Percentiles rank a stretch among this genome's conserved stretches.
Conservation (phyloP, 2,329 filamentous ascomycete species). For the Triangularia setosa region DNA sequence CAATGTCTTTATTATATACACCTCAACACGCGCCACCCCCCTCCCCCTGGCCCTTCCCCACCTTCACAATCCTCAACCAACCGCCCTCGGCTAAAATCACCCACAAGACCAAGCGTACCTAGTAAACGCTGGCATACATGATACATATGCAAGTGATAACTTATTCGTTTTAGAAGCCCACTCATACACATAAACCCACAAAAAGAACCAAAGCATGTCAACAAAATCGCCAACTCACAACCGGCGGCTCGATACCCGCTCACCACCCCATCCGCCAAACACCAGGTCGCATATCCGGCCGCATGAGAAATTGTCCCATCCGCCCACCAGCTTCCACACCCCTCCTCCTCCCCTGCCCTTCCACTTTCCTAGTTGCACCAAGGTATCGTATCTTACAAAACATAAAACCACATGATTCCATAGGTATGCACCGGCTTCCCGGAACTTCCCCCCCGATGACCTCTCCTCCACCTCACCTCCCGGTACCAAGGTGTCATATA, state of each 20-base stretch:
- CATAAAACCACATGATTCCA: conserved; percentile 23
- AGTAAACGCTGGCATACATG: background rate
- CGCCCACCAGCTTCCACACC: background rate
- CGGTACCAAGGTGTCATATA: background rate
- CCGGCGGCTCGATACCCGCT: background rate
- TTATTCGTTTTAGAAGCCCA: background rate
- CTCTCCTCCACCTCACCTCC: background rate
- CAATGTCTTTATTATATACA: background rate
- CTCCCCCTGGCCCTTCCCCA: background rate
- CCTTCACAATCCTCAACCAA: background rate
- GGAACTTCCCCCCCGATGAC: conserved; percentile 12
- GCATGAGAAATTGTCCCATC: conserved; percentile 17
- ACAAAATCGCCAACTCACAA: background rate
- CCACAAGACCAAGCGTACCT: background rate
- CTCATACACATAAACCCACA: background rate
- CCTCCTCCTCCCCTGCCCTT: background rate
- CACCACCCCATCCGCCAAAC: background rate
- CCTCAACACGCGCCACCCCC: background rate
- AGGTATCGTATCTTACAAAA: background rate
- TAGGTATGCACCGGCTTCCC: conserved; percentile 21
- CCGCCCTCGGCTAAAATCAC: background rate
- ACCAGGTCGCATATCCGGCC: conserved; percentile 22
- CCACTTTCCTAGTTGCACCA: background rate
- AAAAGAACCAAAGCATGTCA: background rate
- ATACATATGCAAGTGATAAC: conserved; percentile 1